phyloP scores from a whole-genome alignment of 148 eudicot genomes.

The Tetragonia tetragonoides region DNA sequence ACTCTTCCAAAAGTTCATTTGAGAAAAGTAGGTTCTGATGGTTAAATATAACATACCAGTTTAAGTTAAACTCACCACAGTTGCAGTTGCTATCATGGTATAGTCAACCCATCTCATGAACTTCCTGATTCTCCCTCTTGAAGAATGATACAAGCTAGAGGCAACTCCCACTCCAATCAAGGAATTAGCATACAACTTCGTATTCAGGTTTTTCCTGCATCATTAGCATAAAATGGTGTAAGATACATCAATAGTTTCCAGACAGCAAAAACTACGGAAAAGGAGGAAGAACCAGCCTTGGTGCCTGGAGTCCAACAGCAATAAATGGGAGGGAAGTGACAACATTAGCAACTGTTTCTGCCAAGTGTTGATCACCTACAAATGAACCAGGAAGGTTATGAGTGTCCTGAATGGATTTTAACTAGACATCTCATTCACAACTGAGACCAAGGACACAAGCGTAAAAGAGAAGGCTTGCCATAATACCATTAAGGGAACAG shows the following conservation, averaged over 20 bases:
- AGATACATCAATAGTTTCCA: constrained; percentile 15
- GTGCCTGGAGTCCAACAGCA: constrained; percentile 81
- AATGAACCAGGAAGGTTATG: constrained; percentile 1
- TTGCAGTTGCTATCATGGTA: constrained; percentile 88
- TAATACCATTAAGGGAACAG: constrained; percentile 43
- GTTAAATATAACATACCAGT: not conserved
- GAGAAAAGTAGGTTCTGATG: constrained; percentile 9
- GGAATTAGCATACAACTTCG: constrained; percentile 90
- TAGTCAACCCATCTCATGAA: constrained; percentile 93
- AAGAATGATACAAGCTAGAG: constrained; percentile 89
- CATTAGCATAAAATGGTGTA: constrained; percentile 11
- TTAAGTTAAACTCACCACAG: constrained; percentile 56
- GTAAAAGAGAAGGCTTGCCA: not conserved
- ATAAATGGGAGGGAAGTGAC: constrained; percentile 94
- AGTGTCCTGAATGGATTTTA: not conserved
- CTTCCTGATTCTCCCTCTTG: constrained; percentile 75
- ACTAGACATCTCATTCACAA: not conserved
- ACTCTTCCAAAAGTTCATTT: not conserved
- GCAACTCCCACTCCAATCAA: constrained; percentile 93
- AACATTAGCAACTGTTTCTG: constrained; percentile 81
- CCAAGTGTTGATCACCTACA: constrained; percentile 68
- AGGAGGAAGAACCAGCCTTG: constrained; percentile 49
- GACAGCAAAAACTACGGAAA: not conserved
- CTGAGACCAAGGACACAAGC: not conserved
- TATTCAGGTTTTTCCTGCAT: constrained; percentile 77